Evolutionary conservation across 768 basidiomycete genomes (phyloP), one percentile per base, ranked within the genome.

Genomic region (Lentinula raphanica): DNA sequence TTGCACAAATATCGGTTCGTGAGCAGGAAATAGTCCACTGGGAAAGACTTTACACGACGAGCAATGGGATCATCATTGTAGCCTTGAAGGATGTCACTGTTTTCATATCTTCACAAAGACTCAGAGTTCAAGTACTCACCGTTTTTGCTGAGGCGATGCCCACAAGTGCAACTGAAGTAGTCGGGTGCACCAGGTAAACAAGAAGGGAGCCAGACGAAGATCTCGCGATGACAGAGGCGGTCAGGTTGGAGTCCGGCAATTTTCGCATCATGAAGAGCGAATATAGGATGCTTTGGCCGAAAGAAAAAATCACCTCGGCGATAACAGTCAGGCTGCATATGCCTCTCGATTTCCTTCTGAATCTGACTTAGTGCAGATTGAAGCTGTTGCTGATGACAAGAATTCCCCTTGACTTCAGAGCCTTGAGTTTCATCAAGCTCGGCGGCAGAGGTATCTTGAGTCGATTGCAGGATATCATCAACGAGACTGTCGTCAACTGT

Each of bases 191-290:
- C 60, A 32, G 62, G 62, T 11, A 60, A 46, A 28, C 31, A 40
- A 28, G 60, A 39, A 3, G 62, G 62, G 19, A 63, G 59, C 62
- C 62, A 63, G 11, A 63, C 36, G 44, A 63, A 63, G 13, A 63
- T 63, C 15, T 58, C 58, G 3, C 54, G 51, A 3, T 55, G 45
- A 32, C 56, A 62, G 9, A 59, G 46, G 2, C 29, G 40, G 15
- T 50, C 50, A 2, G 62, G 56, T 15, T 39, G 51, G 19, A 62
- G 28, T 7, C 56, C 59, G 7, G 36, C 56, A 1, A 42, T 48
- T n/a, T 55, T 59, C 13, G 54, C 38, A 39, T 44, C 40, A 29
- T 45, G 46, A 3, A 60, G 56, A n/a, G 49, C 54, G 29, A 63
- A 63, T 11, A 60, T 36, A 15, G 61, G 49, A 32, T 62, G 59